Evolutionary conservation across 371 early-diverging fungal genomes (phyloP), one percentile per base, ranked within the genome.

Genomic region (Actinomortierella ambigua): DNA sequence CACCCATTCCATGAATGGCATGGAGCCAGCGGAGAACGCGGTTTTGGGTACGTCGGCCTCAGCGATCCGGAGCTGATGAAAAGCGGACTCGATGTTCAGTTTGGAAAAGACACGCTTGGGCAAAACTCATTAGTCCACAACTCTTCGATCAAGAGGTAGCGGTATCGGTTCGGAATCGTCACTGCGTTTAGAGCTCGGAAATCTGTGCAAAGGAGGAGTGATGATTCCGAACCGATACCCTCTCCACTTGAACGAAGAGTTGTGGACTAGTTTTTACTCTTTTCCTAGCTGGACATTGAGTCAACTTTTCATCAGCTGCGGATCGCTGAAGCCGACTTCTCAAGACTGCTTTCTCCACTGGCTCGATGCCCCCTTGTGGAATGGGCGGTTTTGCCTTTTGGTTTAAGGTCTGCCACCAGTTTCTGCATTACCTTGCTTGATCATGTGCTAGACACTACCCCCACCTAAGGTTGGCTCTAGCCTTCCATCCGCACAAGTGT

Each of bases 341-440:
- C 61, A 13, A 82, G 85, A 24, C 85, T 87, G 0, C 83, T 85
- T 2, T 86, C 88, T 66, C 52, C 70, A 0, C 79, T 82, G 0
- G 84, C 84, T 0, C n/a, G n/a, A n/a, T n/a, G n/a, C n/a, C n/a
- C n/a, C n/a, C 62, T 62, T 0, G 88, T 60, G 59, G 76, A 83
- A 49, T 85, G 61, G 51, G 15, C 53, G 8, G 81, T 82, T 0
- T 78, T 87, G 79, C 82, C 87, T 0, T 83, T 87, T 63, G 84
- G 82, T 0, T 57, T 82, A 18, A 61, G 52, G 0, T 81, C 77
- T 50, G 81, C 82, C 7, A 81, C 82, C 1, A 59, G 68, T 7
- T 70, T 76, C 0, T 87, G 85, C 53, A 81, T 81, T 44, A 17
- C 55, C 0, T n/a, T 63, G 5, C 81, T 88, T 75, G 75, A 77